Evolutionary conservation across 768 basidiomycete species (phyloP), one percentile per base, ranked within the genome.

Genomic region (Tulasnella sp.): DNA sequence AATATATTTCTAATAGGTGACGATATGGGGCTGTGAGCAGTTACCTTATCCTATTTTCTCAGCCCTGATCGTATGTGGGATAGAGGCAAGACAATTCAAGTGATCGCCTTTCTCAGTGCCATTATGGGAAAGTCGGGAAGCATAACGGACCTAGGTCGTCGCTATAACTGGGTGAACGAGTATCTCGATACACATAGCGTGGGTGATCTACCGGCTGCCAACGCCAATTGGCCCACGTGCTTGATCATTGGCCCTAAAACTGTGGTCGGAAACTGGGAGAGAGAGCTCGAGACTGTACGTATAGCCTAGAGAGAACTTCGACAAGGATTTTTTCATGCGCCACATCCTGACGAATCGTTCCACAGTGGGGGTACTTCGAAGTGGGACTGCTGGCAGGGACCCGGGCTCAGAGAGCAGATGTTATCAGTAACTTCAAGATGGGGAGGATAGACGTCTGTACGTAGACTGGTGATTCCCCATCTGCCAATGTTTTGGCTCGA

Each of bases 301-400:
- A 21, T 3, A 34, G n/a, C 4, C 21, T 57, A 25, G 12, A 42
- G n/a, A n/a, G n/a, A n/a, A n/a, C n/a, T n/a, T n/a, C n/a, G n/a
- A n/a, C n/a, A n/a, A n/a, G n/a, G n/a, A n/a, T n/a, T n/a, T n/a
- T n/a, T n/a, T n/a, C n/a, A n/a, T n/a, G n/a, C n/a, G n/a, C n/a
- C n/a, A n/a, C n/a, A n/a, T n/a, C n/a, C n/a, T n/a, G n/a, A 64
- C 25, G 51, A 19, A 22, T 55, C 9, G n/a, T 24, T 34, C 30
- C n/a, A 50, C 62, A 93, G 88, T 98, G 94, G 94, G 88, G 89
- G 0, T 93, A 92, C 69, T 93, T 97, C 63, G 90, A 93, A 70
- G 82, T 87, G 42, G 87, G 83, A 1, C 69, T 82, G 51, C 92
- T 86, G 65, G 78, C 74, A 17, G 82, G 83, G 0, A 65, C 65